Evolutionary conservation across 257 asterid species (phyloP).

Genomic region (Jaltomata sinuosa): DNA sequence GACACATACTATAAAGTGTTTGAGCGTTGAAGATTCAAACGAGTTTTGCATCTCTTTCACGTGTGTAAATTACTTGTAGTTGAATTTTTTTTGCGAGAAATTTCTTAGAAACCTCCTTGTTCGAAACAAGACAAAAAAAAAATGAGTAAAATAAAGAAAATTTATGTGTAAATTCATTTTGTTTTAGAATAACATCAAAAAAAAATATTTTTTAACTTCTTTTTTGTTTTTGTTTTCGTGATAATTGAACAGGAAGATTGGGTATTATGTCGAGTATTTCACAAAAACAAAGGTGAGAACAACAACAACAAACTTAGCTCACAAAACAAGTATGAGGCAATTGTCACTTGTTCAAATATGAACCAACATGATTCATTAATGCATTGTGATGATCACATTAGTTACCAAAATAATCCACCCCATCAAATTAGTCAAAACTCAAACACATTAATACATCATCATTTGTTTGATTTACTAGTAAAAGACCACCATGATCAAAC

Average conservation of each 20-base stretch:
- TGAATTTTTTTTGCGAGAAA: slow-evolving; percentile 11
- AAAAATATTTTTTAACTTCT: background rate
- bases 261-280: slow-evolving; percentile 72
- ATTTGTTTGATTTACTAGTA: background rate
- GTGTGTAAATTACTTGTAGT: background rate
- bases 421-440: slow-evolving; percentile 16
- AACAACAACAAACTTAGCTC: slow-evolving; percentile 10
- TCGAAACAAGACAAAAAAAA: background rate
- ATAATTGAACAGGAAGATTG: slow-evolving; percentile 66
- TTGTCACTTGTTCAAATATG: slow-evolving; percentile 8
- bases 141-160: background rate
- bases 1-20: background rate
- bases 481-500: slow-evolving; percentile 1
- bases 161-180: background rate
- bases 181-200: background rate
- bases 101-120: slow-evolving; percentile 11
- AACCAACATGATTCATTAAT: slow-evolving; percentile 16
- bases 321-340: background rate
- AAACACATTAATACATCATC: background rate
- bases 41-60: background rate
- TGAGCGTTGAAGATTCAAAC: background rate
- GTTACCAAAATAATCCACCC: slow-evolving; percentile 13
- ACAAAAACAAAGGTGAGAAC: slow-evolving; percentile 48
- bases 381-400: slow-evolving; percentile 13
- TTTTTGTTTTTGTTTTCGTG: background rate